Evolutionary conservation across 106 monocot species (phyloP).

Genomic region (Acorus calamus): DNA sequence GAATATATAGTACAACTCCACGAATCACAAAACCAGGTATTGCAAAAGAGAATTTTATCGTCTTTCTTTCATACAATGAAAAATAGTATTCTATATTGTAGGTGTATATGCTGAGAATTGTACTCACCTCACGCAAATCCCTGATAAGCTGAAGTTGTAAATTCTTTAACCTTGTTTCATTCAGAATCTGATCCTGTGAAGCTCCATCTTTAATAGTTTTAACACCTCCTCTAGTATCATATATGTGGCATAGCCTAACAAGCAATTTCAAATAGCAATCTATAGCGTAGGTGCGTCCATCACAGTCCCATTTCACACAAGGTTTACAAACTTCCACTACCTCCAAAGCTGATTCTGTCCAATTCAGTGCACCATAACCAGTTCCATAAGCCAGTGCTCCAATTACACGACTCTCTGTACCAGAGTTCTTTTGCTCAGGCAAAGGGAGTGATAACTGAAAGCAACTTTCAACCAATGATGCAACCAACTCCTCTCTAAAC

Average conservation of each 20-base stretch:
- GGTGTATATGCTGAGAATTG: not conserved
- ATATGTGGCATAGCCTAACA: conserved; percentile 95
- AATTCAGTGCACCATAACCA: conserved; percentile 93
- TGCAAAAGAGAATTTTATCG: too few species aligned
- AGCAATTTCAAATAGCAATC: conserved; percentile 98
- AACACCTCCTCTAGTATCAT: conserved; percentile 98
- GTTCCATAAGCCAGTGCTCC: conserved; percentile 99
- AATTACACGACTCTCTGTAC: conserved; percentile 97
- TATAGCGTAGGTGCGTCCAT: conserved; percentile 93
- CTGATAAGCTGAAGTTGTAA: conserved; percentile 85
- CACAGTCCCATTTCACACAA: conserved; percentile 96
- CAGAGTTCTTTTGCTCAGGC: conserved; percentile 84
- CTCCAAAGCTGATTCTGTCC: conserved; percentile 93
- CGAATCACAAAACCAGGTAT: too few species aligned
- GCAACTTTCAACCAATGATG: conserved; percentile 96
- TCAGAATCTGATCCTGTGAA: conserved; percentile 93
- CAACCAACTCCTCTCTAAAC: conserved; percentile 94
- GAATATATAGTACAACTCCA: too few species aligned
- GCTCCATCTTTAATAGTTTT: conserved; percentile 88
- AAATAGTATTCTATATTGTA: too few species aligned
- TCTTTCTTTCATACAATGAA: too few species aligned
- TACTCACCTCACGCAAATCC: conserved; percentile 86
- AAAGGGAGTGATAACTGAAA: conserved; percentile 95
- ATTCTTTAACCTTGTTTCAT: conserved; percentile 87
- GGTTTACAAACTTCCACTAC: conserved; percentile 95